Base-by-base conservation (phyloP, 768 basidiomycete species). In the Boletus eberwhitei region DNA sequence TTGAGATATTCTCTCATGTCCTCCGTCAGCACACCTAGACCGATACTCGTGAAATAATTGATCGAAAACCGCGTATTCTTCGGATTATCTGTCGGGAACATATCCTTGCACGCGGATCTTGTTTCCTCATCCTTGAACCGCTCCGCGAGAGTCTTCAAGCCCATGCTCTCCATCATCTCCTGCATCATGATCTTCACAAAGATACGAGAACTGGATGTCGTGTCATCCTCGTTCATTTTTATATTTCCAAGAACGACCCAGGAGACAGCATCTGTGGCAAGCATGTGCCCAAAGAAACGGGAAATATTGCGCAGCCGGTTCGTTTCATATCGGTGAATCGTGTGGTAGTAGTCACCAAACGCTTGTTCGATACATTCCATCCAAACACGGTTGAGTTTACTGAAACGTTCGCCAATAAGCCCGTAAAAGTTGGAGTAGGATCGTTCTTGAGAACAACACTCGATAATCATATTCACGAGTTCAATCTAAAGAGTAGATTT, bases 381-480 rank as follows among this genome's bases (percentile, higher is more conserved):
- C 95, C 96, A 99, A 17, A 92, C 80, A 21, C 93, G 88, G 73
- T 97, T 96, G 66, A 98, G 81, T 74, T 97, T 95, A 75, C 90
- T 88, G 75, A 99, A 94, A 21, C 97, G 89, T 71, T 99, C 97
- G 51, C 93, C 93, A 58, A 97, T 80, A 21, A 98, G 84, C 13
- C 97, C 97, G 65, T 95, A 99, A 78, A 97, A 98, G n/a, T 81
- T 90, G 2, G 91, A 93, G 71, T 98, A 99, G 1, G 96, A 94
- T 14, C 97, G 89, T 71, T 98, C 97, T 76, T 99, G 97, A 2
- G 97, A 98, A 71, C 97, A 98, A 88, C 97, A 99, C 66, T 98
- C 96, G 71, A 99, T 90, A 58, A 99, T 83, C 97, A 99, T 99
- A 79, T 98, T 98, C 70, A 91, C 84, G 54, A 99, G 74, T 70